Percentiles rank a stretch among this genome's conserved stretches.
Evolutionary conservation across 768 basidiomycete genomes (phyloP).

Genomic region (Lentinus brumalis): DNA sequence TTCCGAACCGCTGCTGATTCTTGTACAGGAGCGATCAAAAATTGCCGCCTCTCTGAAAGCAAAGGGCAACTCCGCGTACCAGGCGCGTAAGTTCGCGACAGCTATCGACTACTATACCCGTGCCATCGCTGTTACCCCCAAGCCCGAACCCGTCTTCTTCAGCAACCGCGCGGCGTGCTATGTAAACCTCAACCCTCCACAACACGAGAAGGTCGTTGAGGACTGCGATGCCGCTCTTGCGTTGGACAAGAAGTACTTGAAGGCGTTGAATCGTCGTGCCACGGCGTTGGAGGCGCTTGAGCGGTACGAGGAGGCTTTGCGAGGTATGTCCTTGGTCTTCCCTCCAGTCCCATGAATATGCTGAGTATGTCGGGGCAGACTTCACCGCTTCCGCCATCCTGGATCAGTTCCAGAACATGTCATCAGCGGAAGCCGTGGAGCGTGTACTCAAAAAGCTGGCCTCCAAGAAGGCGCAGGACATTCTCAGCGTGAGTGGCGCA

Average conservation of each 20-base stretch:
- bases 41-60: conserved; percentile 67
- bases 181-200: conserved; percentile 86
- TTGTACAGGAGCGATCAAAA: conserved; percentile 60
- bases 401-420: conserved; percentile 86
- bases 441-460: conserved; percentile 89
- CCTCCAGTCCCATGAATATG: not conserved
- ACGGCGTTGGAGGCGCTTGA: conserved; percentile 80
- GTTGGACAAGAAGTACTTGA: conserved; percentile 84
- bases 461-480: conserved; percentile 67
- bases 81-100: conserved; percentile 55
- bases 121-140: conserved; percentile 73
- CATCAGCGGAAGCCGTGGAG: conserved; percentile 80
- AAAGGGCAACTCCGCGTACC: conserved; percentile 73
- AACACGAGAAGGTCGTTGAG: conserved; percentile 76
- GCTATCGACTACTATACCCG: conserved; percentile 72
- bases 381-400: conserved; percentile 97
- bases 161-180: conserved; percentile 98
- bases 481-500: conserved; percentile 56
- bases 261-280: conserved; percentile 88
- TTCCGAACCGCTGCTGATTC: not conserved
- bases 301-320: conserved; percentile 72
- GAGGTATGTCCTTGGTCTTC: conserved; percentile 52
- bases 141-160: conserved; percentile 90
- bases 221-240: conserved; percentile 91
- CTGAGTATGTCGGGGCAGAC: conserved; percentile 48